Evolutionary conservation across 148 eudicot species (phyloP).

Genomic region (Selenicereus undatus): DNA sequence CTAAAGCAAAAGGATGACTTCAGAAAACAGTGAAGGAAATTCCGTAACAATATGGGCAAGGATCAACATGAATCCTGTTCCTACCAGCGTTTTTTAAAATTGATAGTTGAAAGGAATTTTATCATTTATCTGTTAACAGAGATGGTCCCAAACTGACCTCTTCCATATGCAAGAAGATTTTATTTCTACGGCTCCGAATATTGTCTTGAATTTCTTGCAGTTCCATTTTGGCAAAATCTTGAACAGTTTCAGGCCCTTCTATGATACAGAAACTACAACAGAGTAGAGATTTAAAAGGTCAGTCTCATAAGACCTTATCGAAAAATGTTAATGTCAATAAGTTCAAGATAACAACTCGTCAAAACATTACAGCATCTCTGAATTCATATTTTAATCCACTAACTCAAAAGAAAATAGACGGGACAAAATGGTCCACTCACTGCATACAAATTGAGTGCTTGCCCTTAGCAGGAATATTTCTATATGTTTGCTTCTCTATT

Average conservation of each 20-base stretch:
- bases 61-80: neutral
- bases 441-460: neutral
- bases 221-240: constrained; percentile 87
- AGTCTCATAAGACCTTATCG: neutral
- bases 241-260: constrained; percentile 97
- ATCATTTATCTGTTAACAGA: neutral
- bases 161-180: constrained; percentile 94
- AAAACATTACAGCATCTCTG: neutral
- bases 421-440: neutral
- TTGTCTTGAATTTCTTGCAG: constrained; percentile 82
- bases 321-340: neutral
- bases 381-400: neutral
- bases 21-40: neutral
- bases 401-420: neutral
- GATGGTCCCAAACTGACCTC: constrained; percentile 47
- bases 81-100: neutral
- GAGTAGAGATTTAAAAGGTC: neutral
- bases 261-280: constrained; percentile 82
- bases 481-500: neutral
- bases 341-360: neutral
- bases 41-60: neutral
- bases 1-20: neutral
- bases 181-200: constrained; percentile 79
- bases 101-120: neutral
- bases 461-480: neutral